phyloP scores from a whole-genome alignment of 2,329 filamentous ascomycete species.

The Exophiala xenobiotica region DNA sequence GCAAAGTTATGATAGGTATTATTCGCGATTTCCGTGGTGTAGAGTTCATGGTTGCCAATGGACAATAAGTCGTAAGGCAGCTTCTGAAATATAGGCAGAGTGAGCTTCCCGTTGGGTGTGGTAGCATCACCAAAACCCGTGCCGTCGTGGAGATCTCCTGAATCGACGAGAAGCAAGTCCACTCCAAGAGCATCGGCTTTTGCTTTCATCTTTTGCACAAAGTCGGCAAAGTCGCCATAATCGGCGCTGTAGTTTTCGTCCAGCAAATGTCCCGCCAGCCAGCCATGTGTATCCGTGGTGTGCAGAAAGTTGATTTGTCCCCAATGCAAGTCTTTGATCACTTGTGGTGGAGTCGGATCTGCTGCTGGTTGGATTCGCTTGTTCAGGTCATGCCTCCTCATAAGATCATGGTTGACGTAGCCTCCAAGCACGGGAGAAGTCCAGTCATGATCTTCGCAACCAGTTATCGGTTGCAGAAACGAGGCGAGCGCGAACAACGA shows the following conservation, averaged over 20 bases:
- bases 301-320: constrained; percentile 67
- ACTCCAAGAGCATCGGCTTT: constrained; percentile 58
- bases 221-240: constrained; percentile 65
- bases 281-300: constrained; percentile 93
- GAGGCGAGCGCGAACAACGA: constrained; percentile 10
- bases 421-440: constrained; percentile 28
- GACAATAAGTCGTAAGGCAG: constrained; percentile 56
- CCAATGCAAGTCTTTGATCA: constrained; percentile 52
- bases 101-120: constrained; percentile 55
- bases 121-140: constrained; percentile 63
- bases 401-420: constrained; percentile 26
- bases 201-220: constrained; percentile 59
- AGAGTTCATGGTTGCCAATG: constrained; percentile 66
- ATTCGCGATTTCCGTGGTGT: constrained; percentile 61
- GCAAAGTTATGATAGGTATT: constrained; percentile 61
- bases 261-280: constrained; percentile 88
- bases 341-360: constrained; percentile 21
- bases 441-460: constrained; percentile 30
- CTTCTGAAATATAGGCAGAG: constrained; percentile 54
- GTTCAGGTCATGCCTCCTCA: constrained; percentile 25
- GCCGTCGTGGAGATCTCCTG: constrained; percentile 65
- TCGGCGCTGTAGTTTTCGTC: constrained; percentile 82
- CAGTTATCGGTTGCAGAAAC: constrained; percentile 4
- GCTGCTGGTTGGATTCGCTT: constrained; percentile 29
- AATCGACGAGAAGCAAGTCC: constrained; percentile 61